Conservation (phyloP, 495 filamentous ascomycete species). For the Penicillium desertorum region DNA sequence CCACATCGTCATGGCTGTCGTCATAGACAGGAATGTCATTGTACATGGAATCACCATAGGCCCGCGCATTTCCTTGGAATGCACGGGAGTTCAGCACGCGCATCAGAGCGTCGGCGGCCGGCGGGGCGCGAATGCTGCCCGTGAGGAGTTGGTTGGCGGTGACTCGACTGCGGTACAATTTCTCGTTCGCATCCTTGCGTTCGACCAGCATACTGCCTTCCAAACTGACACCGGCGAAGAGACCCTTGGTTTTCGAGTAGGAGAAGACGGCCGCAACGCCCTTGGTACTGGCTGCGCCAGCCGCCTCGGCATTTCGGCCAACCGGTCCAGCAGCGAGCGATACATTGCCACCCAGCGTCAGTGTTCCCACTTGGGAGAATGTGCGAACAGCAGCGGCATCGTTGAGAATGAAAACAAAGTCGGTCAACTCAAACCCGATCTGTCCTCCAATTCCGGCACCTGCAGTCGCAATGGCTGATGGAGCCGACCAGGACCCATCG, state of each 20-base stretch:
- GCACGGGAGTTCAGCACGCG: slow-evolving; percentile 77
- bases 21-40: slow-evolving; percentile 95
- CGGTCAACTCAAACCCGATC: slow-evolving; percentile 95
- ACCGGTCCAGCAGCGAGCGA: slow-evolving; percentile 93
- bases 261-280: slow-evolving; percentile 91
- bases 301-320: slow-evolving; percentile 93
- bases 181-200: slow-evolving; percentile 93
- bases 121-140: slow-evolving; percentile 74
- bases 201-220: slow-evolving; percentile 91
- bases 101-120: slow-evolving; percentile 79
- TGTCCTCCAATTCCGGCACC: slow-evolving; percentile 95
- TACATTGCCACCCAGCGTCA: slow-evolving; percentile 95
- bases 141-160: slow-evolving; percentile 80
- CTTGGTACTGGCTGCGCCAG: slow-evolving; percentile 86
- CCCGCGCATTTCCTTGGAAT: slow-evolving; percentile 63
- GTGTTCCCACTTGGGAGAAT: slow-evolving; percentile 85
- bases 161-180: slow-evolving; percentile 80
- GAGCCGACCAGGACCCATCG: slow-evolving; percentile 92
- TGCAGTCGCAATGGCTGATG: slow-evolving; percentile 84
- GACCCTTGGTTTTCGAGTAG: slow-evolving; percentile 94
- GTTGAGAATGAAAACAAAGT: slow-evolving; percentile 99
- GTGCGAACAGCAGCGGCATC: slow-evolving; percentile 88
- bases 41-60: slow-evolving; percentile 70
- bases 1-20: slow-evolving; percentile 79
- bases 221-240: slow-evolving; percentile 93